phyloP scores from a whole-genome alignment of 2,329 filamentous ascomycete genomes.

The Phialophora macrospora region DNA sequence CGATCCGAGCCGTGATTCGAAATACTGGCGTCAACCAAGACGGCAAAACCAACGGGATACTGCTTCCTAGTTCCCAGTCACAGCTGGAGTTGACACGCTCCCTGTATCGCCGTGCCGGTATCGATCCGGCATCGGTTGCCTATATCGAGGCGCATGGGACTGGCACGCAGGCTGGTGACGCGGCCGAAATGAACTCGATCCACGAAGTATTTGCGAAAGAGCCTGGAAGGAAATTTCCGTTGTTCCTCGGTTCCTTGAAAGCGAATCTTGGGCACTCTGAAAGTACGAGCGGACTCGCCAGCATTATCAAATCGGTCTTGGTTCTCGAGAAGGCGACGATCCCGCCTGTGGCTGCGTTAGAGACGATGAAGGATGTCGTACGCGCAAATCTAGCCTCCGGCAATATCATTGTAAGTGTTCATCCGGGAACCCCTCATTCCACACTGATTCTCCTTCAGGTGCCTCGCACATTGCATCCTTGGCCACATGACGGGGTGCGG shows the following conservation, averaged over 20 bases:
- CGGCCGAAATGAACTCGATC: conserved; percentile 36
- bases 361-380: too few species aligned
- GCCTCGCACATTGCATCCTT: conserved; percentile 10
- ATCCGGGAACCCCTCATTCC: neutral
- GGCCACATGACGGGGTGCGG: conserved; percentile 31
- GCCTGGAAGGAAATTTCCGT: neutral
- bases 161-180: conserved; percentile 46
- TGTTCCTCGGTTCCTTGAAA: neutral
- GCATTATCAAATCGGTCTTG: neutral
- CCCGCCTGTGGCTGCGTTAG: neutral
- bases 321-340: neutral
- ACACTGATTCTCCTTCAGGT: neutral
- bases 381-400: too few species aligned
- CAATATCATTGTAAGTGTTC: too few species aligned
- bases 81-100: conserved; percentile 45
- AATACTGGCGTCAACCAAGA: conserved; percentile 52
- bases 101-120: conserved; percentile 43
- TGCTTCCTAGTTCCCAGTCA: conserved; percentile 47
- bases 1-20: conserved; percentile 52
- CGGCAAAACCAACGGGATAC: conserved; percentile 52
- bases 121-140: conserved; percentile 27
- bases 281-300: neutral
- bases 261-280: neutral
- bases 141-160: conserved; percentile 45
- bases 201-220: neutral